Conservation (phyloP, 1,139 yeast species). For the Blastobotrys petasosporus region DNA sequence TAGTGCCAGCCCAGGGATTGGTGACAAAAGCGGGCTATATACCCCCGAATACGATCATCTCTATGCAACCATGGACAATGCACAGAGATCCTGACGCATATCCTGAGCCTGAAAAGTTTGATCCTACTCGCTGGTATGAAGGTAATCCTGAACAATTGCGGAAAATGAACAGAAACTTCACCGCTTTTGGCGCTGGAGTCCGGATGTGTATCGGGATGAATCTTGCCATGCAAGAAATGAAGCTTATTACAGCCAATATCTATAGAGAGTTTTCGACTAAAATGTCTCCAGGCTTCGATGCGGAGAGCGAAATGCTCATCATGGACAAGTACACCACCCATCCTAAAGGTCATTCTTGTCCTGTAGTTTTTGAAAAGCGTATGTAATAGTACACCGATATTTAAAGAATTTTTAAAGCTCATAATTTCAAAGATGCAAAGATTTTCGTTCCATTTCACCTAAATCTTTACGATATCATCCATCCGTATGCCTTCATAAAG, state of each 20-base stretch:
- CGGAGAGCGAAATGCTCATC: constrained; percentile 28
- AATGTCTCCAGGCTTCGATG: constrained; percentile 30
- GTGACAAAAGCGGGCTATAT: constrained; percentile 26
- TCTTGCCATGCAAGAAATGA: constrained; percentile 62
- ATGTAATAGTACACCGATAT: too few species aligned
- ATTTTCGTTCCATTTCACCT: too few species aligned
- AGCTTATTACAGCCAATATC: constrained; percentile 48
- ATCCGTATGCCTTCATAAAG: too few species aligned
- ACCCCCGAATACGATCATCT: constrained; percentile 53
- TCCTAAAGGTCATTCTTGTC: constrained; percentile 29
- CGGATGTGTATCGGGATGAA: constrained; percentile 73
- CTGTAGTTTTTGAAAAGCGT: constrained; percentile 14
- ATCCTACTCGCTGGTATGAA: constrained; percentile 59
- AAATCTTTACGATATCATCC: too few species aligned
- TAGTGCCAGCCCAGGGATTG: constrained; percentile 37
- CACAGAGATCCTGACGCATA: constrained; percentile 50
- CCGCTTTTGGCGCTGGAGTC: constrained; percentile 71
- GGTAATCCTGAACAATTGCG: constrained; percentile 38
- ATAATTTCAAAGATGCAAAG: too few species aligned
- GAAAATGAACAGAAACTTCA: constrained; percentile 48
- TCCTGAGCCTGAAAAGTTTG: constrained; percentile 45
- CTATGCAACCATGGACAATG: constrained; percentile 61
- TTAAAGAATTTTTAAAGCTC: too few species aligned
- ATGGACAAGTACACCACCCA: constrained; percentile 37
- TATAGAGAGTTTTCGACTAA: constrained; percentile 44